phyloP scores from a whole-genome alignment of 2,329 filamentous ascomycete genomes.

The Cryoendolithus antarcticus region DNA sequence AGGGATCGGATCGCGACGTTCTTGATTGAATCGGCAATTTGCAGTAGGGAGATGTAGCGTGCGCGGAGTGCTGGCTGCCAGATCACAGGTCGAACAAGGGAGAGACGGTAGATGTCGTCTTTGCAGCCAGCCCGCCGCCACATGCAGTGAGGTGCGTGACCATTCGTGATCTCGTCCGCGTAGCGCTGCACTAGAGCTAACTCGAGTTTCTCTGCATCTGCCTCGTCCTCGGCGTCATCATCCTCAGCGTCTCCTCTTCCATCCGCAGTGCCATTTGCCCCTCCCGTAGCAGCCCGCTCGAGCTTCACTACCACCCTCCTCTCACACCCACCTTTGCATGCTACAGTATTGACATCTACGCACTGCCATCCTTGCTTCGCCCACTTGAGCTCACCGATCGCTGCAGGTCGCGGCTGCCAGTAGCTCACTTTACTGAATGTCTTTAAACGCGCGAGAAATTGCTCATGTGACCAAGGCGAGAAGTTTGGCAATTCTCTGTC shows the following conservation, averaged over 20 bases:
- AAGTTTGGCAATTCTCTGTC: constrained; percentile 48
- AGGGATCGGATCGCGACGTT: constrained; percentile 11
- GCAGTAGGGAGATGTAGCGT: constrained; percentile 15
- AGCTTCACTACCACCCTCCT: constrained; percentile 75
- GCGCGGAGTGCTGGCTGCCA: constrained; percentile 23
- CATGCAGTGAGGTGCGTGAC: constrained; percentile 69
- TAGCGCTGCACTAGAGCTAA: constrained; percentile 66
- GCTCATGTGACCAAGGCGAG: constrained; percentile 71
- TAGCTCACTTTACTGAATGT: constrained; percentile 84
- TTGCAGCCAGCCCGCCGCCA: constrained; percentile 83
- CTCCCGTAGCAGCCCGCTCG: constrained; percentile 35
- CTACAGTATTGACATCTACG: constrained; percentile 68
- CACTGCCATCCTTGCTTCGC: constrained; percentile 88
- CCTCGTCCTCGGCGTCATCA: constrained; percentile 40
- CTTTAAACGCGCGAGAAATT: constrained; percentile 67
- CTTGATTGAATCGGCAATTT: constrained; percentile 16
- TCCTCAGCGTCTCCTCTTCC: constrained; percentile 20
- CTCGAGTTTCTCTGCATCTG: constrained; percentile 27
- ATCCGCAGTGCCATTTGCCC: not conserved
- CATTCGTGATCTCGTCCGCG: constrained; percentile 55
- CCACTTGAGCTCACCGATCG: constrained; percentile 84
- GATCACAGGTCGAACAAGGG: constrained; percentile 24
- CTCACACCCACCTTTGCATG: constrained; percentile 68
- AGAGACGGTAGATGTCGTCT: constrained; percentile 53
- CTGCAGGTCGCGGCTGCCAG: constrained; percentile 86